phyloP scores from a whole-genome alignment of 441 rosid species.

The Adansonia gregorii region DNA sequence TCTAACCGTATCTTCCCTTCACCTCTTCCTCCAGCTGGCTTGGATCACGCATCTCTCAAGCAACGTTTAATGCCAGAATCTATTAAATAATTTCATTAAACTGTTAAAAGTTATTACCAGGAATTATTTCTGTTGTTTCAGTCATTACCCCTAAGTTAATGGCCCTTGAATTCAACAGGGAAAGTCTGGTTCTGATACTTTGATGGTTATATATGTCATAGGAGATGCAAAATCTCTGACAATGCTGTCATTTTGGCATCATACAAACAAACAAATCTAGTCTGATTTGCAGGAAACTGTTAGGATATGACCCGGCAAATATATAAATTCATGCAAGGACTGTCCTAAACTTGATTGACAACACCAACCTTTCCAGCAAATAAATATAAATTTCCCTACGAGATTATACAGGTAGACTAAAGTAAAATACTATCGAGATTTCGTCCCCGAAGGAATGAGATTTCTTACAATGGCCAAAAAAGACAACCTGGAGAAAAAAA shows the following conservation, averaged over 20 bases:
- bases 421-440: no score
- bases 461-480: not conserved
- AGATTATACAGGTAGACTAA: not conserved
- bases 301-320: conserved; percentile 27
- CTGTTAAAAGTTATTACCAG: not conserved
- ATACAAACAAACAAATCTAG: conserved; percentile 23
- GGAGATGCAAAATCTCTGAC: conserved; percentile 19
- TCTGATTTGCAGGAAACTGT: conserved; percentile 20
- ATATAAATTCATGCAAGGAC: conserved; percentile 13
- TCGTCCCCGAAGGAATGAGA: no score
- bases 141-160: not conserved
- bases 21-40: conserved; percentile 17
- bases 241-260: conserved; percentile 15
- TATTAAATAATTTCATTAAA: no score
- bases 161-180: not conserved
- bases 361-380: not conserved
- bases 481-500: not conserved
- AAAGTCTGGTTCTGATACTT: conserved; percentile 6
- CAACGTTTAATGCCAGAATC: not conserved
- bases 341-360: not conserved
- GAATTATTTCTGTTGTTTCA: not conserved
- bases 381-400: not conserved
- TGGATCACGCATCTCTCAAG: conserved; percentile 1
- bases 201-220: conserved; percentile 15
- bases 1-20: not conserved